phyloP scores from a whole-genome alignment of 768 basidiomycete species.

The Cyclocybe aegerita region DNA sequence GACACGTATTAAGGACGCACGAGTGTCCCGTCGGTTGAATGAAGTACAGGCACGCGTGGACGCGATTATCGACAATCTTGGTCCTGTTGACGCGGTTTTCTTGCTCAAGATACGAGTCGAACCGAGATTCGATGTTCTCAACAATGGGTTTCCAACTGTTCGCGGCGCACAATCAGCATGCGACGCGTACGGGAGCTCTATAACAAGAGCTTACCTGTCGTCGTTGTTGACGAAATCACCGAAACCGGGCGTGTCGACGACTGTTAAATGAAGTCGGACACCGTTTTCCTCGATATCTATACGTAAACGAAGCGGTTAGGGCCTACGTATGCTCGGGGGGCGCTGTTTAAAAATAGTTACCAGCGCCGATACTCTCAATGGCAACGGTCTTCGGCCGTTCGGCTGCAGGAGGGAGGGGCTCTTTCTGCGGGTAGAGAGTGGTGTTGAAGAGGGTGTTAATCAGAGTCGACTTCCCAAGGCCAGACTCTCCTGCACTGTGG shows the following conservation, averaged over 20 bases:
- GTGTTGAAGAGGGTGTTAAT: conserved; percentile 99
- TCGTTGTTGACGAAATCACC: conserved; percentile 99
- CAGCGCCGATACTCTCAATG: conserved; percentile 98
- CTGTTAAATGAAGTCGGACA: conserved; percentile 94
- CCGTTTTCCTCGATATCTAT: conserved; percentile 99
- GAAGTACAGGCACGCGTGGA: conserved; percentile 99
- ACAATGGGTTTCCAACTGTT: conserved; percentile 96
- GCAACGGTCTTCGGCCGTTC: conserved; percentile 93
- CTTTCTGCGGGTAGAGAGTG: conserved; percentile 87
- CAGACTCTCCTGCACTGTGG: conserved; percentile 79
- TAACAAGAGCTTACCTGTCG: conserved; percentile 65
- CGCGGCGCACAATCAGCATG: conserved; percentile 16
- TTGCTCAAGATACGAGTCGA: conserved; percentile 96
- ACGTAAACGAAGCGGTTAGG: conserved; percentile 24
- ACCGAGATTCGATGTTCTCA: conserved; percentile 97
- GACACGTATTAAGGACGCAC: conserved; percentile 49
- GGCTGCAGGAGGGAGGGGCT: conserved; percentile 77
- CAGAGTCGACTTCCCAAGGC: conserved; percentile 97
- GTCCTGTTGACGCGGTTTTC: conserved; percentile 96
- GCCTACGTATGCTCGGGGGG: conserved; percentile 20
- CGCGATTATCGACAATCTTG: conserved; percentile 94
- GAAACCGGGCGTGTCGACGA: conserved; percentile 98
- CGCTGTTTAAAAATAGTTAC: conserved; percentile 44
- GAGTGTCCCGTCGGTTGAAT: conserved; percentile 98
- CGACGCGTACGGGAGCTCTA: conserved; percentile 12